Percentiles rank a stretch among this genome's conserved stretches.
These are phyloP conservation scores for Papiliotrema laurentii DNA, from an alignment of 1,284 basidiomycete species.

Conservation along the genomic window DNA sequence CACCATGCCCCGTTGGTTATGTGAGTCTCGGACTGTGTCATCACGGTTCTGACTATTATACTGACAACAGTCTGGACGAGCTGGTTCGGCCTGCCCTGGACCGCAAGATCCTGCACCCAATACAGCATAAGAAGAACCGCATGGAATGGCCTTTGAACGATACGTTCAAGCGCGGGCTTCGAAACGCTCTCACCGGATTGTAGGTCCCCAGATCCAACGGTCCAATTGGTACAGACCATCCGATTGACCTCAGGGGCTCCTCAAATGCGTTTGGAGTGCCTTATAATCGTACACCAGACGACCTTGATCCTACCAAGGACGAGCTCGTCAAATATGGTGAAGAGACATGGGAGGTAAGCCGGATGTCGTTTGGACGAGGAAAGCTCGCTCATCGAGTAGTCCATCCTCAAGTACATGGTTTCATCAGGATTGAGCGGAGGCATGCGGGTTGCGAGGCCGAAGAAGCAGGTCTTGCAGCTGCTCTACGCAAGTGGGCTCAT, in stretches of 20 bases:
- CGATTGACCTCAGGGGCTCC: slow-evolving; percentile 68
- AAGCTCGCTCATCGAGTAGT: slow-evolving; percentile 52
- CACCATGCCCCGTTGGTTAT: slow-evolving; percentile 22
- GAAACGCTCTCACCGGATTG: slow-evolving; percentile 90
- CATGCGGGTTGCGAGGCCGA: slow-evolving; percentile 56
- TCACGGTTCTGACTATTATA: background rate
- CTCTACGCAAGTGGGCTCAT: slow-evolving; percentile 84
- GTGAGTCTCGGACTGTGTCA: too few relatives aligned
- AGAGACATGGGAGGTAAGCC: slow-evolving; percentile 84
- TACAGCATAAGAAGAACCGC: slow-evolving; percentile 49
- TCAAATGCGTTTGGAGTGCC: slow-evolving; percentile 88
- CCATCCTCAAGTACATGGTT: slow-evolving; percentile 97
- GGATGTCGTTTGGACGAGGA: background rate
- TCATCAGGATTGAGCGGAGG: slow-evolving; percentile 67
- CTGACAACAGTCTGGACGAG: slow-evolving; percentile 59
- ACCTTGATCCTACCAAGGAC: slow-evolving; percentile 50
- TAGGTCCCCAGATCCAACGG: slow-evolving; percentile 49
- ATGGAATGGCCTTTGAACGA: slow-evolving; percentile 59
- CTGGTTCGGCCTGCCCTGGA: slow-evolving; percentile 63
- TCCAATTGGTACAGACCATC: background rate
- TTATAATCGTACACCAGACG: slow-evolving; percentile 55
- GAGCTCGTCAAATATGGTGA: slow-evolving; percentile 79
- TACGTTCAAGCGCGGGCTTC: slow-evolving; percentile 72
- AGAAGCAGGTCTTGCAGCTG: slow-evolving; percentile 68
- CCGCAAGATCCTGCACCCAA: slow-evolving; percentile 65